A percentile compares a stretch with the other conserved stretches of the same genome.
Conservation (phyloP, 75 land plant species). For the Pinus tabuliformis region DNA sequence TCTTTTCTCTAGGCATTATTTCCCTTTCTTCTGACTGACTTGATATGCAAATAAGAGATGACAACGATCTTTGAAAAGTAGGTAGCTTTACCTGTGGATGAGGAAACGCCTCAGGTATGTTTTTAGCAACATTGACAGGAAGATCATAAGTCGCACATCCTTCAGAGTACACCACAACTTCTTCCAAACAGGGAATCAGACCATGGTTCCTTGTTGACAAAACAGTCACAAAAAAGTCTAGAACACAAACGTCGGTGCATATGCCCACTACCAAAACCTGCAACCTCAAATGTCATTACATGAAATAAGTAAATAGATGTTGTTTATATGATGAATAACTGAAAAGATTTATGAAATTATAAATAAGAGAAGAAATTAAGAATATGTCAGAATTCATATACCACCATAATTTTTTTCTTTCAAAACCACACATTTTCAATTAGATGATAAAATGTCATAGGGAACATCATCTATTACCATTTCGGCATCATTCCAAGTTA, state of each 20-base stretch:
- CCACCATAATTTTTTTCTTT: neutral
- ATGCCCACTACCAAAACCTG: conserved; percentile 81
- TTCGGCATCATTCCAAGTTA: conserved; percentile 1
- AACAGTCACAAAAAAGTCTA: conserved; percentile 74
- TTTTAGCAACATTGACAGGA: conserved; percentile 57
- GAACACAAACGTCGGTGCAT: conserved; percentile 89
- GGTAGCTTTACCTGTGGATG: conserved; percentile 79
- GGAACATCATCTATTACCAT: neutral
- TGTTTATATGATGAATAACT: neutral
- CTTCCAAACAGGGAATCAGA: conserved; percentile 60
- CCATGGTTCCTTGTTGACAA: conserved; percentile 80
- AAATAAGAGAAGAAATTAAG: neutral
- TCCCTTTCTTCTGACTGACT: too few species aligned
- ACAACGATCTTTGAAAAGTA: too few species aligned
- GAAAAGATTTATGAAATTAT: neutral
- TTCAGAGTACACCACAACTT: conserved; percentile 68
- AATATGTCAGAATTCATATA: neutral
- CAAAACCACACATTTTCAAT: neutral
- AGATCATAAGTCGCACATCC: conserved; percentile 84
- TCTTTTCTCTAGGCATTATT: too few species aligned
- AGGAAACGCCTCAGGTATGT: conserved; percentile 42
- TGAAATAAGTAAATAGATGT: neutral
- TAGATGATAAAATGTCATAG: neutral
- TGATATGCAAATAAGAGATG: too few species aligned
- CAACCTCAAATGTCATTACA: neutral